Percentiles rank a stretch among this genome's conserved stretches.
Conservation (phyloP, 805 yeast species). For the Teunomyces cretensis region DNA sequence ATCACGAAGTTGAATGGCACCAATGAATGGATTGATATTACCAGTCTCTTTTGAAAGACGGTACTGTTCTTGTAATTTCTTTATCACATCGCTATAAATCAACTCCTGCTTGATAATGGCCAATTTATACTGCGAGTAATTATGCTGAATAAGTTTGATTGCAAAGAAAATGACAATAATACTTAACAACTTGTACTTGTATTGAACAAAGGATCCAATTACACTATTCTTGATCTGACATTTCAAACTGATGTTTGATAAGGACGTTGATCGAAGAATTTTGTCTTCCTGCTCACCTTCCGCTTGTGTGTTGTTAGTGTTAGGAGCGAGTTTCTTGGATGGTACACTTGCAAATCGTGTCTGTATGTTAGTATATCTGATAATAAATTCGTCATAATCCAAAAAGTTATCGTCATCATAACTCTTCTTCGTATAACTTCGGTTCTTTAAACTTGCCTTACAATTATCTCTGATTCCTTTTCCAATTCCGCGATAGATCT, state of each 20-base stretch:
- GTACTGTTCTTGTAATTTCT: slow-evolving; percentile 39
- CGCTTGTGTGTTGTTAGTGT: slow-evolving; percentile 39
- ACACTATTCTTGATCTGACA: slow-evolving; percentile 58
- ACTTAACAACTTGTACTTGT: slow-evolving; percentile 19
- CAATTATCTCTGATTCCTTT: slow-evolving; percentile 66
- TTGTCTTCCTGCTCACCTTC: slow-evolving; percentile 42
- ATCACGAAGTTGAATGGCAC: slow-evolving; percentile 73
- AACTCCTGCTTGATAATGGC: slow-evolving; percentile 44
- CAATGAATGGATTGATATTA: slow-evolving; percentile 48
- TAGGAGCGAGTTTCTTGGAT: slow-evolving; percentile 15
- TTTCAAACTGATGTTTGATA: slow-evolving; percentile 55
- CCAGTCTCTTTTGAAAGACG: slow-evolving; percentile 21
- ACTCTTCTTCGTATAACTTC: neutral
- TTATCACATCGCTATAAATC: slow-evolving; percentile 48
- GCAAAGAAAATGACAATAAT: slow-evolving; percentile 15
- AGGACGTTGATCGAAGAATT: slow-evolving; percentile 74
- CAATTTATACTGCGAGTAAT: slow-evolving; percentile 34
- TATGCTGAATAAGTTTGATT: slow-evolving; percentile 28
- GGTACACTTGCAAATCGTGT: slow-evolving; percentile 14
- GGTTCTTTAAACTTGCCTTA: slow-evolving; percentile 62
- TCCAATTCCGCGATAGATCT: slow-evolving; percentile 61
- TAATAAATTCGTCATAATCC: neutral
- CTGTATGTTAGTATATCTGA: slow-evolving; percentile 13
- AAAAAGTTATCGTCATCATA: neutral
- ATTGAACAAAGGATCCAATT: slow-evolving; percentile 32